Percentiles rank a stretch among this genome's conserved stretches.
These are phyloP conservation scores for Dichomitus squalens DNA, from an alignment of 1,284 basidiomycete genomes.

Conservation along the genomic window DNA sequence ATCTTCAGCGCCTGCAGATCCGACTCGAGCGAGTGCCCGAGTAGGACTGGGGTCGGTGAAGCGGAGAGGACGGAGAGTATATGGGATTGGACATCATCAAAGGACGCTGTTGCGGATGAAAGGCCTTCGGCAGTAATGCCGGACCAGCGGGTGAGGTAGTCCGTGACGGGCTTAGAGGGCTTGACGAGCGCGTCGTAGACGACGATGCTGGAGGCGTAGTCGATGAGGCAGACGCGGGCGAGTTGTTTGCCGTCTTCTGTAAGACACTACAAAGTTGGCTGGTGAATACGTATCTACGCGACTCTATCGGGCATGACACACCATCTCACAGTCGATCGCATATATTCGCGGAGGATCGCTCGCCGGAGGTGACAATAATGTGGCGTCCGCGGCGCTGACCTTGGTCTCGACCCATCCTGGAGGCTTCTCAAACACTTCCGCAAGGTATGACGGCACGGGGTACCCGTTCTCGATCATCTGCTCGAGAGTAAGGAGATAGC, in stretches of 20 bases:
- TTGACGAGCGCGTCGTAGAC: slow-evolving; percentile 88
- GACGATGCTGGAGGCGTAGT: slow-evolving; percentile 69
- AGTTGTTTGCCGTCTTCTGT: slow-evolving; percentile 89
- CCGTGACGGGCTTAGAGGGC: slow-evolving; percentile 77
- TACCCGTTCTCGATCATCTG: slow-evolving; percentile 94
- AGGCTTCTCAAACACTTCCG: slow-evolving; percentile 65
- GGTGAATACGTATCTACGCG: neutral
- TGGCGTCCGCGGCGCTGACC: slow-evolving; percentile 34
- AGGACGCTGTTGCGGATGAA: slow-evolving; percentile 68
- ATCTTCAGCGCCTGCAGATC: slow-evolving; percentile 86
- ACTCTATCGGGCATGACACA: slow-evolving; percentile 36
- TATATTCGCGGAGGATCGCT: slow-evolving; percentile 50
- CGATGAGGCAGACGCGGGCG: slow-evolving; percentile 81
- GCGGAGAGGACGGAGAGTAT: slow-evolving; percentile 58
- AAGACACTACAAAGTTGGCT: slow-evolving; percentile 57
- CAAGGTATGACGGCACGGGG: slow-evolving; percentile 79
- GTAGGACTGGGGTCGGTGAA: slow-evolving; percentile 73
- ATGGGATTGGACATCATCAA: slow-evolving; percentile 74
- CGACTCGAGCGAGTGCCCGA: slow-evolving; percentile 94
- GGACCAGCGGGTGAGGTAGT: slow-evolving; percentile 93
- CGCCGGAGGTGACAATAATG: slow-evolving; percentile 27
- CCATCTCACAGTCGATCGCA: slow-evolving; percentile 94
- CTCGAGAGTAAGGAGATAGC: slow-evolving; percentile 75
- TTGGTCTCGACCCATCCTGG: slow-evolving; percentile 80
- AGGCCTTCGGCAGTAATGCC: slow-evolving; percentile 84